These are phyloP conservation scores for Trypanosoma platydactyli DNA, from an alignment of 208 protist genomes.

Conservation along the genomic window DNA sequence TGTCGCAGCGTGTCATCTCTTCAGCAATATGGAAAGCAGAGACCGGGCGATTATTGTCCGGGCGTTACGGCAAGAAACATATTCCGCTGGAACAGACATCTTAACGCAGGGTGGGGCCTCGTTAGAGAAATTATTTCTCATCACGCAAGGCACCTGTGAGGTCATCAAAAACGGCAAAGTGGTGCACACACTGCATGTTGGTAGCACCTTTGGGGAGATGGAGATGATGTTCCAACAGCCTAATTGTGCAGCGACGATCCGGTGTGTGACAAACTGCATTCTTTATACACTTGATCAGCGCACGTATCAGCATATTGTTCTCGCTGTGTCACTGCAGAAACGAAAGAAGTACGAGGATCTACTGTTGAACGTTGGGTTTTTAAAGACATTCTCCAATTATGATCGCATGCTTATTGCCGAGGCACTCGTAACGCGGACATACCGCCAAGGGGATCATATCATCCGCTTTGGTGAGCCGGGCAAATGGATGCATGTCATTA, in stretches of 20 bases:
- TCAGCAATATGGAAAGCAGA: conserved; percentile 60
- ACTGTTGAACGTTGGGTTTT: conserved; percentile 64
- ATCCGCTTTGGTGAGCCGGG: conserved; percentile 69
- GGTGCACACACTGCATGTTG: conserved; percentile 51
- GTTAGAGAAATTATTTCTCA: conserved; percentile 70
- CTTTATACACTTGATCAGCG: conserved; percentile 83
- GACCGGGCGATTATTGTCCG: conserved; percentile 49
- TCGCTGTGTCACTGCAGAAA: conserved; percentile 67
- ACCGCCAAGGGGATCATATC: conserved; percentile 61
- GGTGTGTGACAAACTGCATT: conserved; percentile 69
- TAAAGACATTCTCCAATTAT: conserved; percentile 76
- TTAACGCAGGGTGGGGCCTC: conserved; percentile 70
- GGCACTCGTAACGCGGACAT: conserved; percentile 68
- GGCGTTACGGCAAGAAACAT: conserved; percentile 61
- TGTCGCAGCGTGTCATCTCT: conserved; percentile 64
- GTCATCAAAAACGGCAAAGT: conserved; percentile 77
- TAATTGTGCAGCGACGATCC: conserved; percentile 77
- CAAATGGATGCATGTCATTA: conserved; percentile 78
- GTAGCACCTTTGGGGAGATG: conserved; percentile 79
- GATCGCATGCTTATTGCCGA: conserved; percentile 87
- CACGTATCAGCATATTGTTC: conserved; percentile 80
- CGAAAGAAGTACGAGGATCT: conserved; percentile 67
- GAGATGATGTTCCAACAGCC: conserved; percentile 90
- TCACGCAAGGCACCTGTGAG: conserved; percentile 80
- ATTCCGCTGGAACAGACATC: conserved; percentile 61